Evolutionary conservation across 257 asterid species (phyloP).

Genomic region (Solanum piurae): DNA sequence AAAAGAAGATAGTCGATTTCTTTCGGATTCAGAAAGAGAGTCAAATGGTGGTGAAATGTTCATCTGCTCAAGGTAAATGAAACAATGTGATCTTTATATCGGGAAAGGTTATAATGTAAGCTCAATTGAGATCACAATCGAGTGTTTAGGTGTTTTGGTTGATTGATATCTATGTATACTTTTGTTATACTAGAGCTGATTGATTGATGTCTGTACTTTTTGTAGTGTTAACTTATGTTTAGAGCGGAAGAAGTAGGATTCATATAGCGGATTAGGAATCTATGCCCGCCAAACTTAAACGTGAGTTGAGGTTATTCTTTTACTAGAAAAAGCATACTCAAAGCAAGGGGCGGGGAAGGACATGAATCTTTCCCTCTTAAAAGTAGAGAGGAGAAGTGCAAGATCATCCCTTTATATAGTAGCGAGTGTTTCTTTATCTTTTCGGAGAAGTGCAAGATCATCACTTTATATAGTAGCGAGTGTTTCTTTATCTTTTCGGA

Average conservation of each 20-base stretch:
- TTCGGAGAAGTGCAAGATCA: too few relatives aligned
- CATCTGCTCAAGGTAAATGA: conserved; percentile 52
- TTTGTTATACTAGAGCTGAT: background rate
- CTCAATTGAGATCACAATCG: background rate
- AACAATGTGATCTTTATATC: background rate
- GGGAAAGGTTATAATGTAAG: background rate
- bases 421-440: too few relatives aligned
- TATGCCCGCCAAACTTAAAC: background rate
- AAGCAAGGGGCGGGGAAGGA: background rate
- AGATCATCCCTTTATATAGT: too few relatives aligned
- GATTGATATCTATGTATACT: background rate
- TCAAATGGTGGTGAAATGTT: conserved; percentile 21
- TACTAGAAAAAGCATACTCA: background rate
- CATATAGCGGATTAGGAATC: background rate
- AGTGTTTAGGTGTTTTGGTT: background rate
- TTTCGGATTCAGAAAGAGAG: conserved; percentile 54
- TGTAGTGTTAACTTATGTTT: background rate
- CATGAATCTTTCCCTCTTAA: background rate
- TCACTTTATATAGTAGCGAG: too few relatives aligned
- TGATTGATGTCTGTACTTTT: background rate
- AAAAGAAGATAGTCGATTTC: conserved; percentile 61
- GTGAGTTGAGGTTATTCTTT: background rate
- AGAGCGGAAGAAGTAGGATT: background rate
- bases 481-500: too few relatives aligned
- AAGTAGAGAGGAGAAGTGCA: background rate